Evolutionary conservation across 805 yeast species (phyloP), one percentile per base, ranked within the genome.

Genomic region (Lachancea nothofagi): DNA sequence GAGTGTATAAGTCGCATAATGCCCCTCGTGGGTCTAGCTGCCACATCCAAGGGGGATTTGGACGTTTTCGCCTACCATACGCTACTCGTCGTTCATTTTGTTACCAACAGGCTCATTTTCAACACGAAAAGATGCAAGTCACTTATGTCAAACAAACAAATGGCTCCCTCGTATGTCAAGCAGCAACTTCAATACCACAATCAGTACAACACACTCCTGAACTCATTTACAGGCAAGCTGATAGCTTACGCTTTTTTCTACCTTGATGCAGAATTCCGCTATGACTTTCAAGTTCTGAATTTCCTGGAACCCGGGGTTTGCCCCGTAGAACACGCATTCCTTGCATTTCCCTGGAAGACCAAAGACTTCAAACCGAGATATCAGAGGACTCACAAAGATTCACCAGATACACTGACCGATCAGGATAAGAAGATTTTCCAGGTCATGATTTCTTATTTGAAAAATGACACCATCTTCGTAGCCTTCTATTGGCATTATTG

Each of bases 401-500:
- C 31, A 4, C 20, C 33, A 6, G 9, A 13, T 14, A 23, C 30
- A n/a, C 13, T 18, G 9, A 5, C 31, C 21, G 29, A 21, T 4
- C 37, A 33, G n/a, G 30, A 38, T 33, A 46, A 25, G 48, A 48
- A 49, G 43, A 39, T 49, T 43, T 33, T 58, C 54, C 40, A 50
- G 45, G 40, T 59, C 15, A 47, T 61, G 13, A 48, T 57, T 9
- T 59, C 64, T 6, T 59, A 61, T 27, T 40, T 61, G 39, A 50
- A 51, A 26, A 55, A 58, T 38, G 57, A 56, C 39, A 34, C 46
- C 4, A 42, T 52, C 7, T 56, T 57, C 26, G 38, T 47, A 29
- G 51, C 58, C 14, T 61, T 61, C 40, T 53, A 56, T 34, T 61
- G 58, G 57, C 60, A 61, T 43, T 59, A 55, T 42, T 59, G 63